These are phyloP conservation scores for Immersiporthe knoxdaviesiana DNA, from an alignment of 2,329 filamentous ascomycete genomes.

Conservation along the genomic window DNA sequence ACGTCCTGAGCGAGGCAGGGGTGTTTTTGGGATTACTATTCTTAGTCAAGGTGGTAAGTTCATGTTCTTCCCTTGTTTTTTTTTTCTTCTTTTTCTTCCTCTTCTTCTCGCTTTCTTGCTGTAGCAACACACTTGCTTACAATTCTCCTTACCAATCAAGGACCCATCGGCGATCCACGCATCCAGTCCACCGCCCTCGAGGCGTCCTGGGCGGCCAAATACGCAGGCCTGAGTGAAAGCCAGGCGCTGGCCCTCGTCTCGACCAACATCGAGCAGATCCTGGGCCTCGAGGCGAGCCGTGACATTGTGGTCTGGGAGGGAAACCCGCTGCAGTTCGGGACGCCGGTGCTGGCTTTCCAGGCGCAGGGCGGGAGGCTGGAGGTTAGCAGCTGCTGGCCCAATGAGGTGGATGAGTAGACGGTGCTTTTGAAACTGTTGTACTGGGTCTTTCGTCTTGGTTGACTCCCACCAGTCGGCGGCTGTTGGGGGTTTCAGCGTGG, in stretches of 20 bases:
- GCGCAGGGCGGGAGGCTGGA: conserved; percentile 36
- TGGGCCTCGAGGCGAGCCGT: conserved; percentile 40
- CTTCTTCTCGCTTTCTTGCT: neutral
- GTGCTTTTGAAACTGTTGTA: neutral
- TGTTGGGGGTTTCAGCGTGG: neutral
- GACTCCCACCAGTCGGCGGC: neutral
- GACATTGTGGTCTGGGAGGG: conserved; percentile 50
- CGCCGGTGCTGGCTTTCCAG: conserved; percentile 43
- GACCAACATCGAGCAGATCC: conserved; percentile 46
- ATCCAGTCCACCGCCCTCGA: conserved; percentile 45
- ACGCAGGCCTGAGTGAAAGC: conserved; percentile 40
- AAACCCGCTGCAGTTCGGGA: conserved; percentile 45
- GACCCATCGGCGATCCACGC: conserved; percentile 40
- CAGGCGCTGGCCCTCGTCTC: conserved; percentile 44
- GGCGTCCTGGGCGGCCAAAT: conserved; percentile 46
- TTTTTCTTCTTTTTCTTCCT: neutral
- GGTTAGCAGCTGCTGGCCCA: conserved; percentile 41
- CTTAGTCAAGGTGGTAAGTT: conserved; percentile 32
- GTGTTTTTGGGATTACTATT: conserved; percentile 43
- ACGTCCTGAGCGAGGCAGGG: conserved; percentile 45
- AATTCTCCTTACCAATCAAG: conserved; percentile 25
- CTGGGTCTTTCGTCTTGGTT: neutral
- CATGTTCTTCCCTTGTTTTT: neutral
- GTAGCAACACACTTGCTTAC: neutral
- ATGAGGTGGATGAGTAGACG: conserved; percentile 22